Base-by-base conservation (phyloP, 1,139 yeast genomes). In the Blastobotrys indianensis region DNA sequence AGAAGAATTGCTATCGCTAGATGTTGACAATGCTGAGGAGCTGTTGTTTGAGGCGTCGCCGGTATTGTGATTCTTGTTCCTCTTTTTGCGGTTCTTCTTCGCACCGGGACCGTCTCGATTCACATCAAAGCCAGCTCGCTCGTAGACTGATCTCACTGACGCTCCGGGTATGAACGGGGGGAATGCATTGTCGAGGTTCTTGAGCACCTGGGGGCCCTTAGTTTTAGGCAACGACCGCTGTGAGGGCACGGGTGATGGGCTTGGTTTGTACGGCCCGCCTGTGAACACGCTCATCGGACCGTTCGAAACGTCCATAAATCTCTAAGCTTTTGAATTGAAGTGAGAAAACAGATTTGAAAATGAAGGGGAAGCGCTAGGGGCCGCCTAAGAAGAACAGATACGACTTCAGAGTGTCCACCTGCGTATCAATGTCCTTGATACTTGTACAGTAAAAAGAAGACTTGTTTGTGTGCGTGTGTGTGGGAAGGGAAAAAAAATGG, bases 121-220 rank as follows among this genome's bases (percentile, higher is more conserved):
- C 44, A 67, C 66, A 33, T 65, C 69, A 45, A 67, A 67, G 11
- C 71, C 71, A 8, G 71, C 71, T 17, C 71, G 62, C 49, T 67
- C 71, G 47, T 65, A 67, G n/a, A 67, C 71, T 25, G 64, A 59
- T 31, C 59, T 63, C 35, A 53, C 44, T 10, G 55, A 57, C 4
- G 57, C 59, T 10, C 68, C 68, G 12, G 62, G 60, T 5, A 52
- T 59, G 45, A 67, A 60, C 4, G 68, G 65, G 6, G 71, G 71
- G 47, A 66, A 67, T 37, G 71, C 69, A 41, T 57, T 51, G 53
- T 66, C 70, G 45, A 61, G 48, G 51, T 64, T 65, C 31, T 44
- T 32, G 28, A 36, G 38, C 20, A 30, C 25, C 10, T 32, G 30
- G n/a, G 15, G 33, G 15, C 12, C 33, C 33, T 15, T 11, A 4